phyloP scores from a whole-genome alignment of 441 rosid genomes.

The Sinapis alba region DNA sequence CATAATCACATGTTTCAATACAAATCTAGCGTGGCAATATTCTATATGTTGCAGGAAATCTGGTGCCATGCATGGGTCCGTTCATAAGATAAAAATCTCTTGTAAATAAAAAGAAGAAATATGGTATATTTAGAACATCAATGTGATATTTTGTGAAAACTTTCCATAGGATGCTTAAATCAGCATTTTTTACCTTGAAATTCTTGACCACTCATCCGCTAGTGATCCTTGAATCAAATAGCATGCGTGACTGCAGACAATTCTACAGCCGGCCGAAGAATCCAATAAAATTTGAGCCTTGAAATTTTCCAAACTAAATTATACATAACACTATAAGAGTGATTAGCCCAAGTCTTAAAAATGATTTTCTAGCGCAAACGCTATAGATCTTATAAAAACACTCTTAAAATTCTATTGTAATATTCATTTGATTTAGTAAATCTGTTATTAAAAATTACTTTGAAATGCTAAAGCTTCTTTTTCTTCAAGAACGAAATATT shows the following conservation, averaged over 20 bases:
- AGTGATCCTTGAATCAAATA: background rate
- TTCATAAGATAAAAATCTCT: background rate
- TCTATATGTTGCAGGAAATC: background rate
- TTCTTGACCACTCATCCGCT: background rate
- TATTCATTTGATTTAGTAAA: background rate
- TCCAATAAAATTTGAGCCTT: background rate
- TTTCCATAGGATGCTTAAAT: background rate
- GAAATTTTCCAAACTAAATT: background rate
- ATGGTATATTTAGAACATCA: background rate
- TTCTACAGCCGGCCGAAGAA: background rate
- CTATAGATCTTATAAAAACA: background rate
- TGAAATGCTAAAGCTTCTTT: background rate
- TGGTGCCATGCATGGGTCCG: background rate
- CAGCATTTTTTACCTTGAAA: background rate
- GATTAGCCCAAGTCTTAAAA: background rate
- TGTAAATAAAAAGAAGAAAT: background rate
- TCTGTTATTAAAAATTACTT: background rate
- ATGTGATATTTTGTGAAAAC: background rate
- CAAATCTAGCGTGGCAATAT: background rate
- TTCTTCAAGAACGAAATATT: background rate
- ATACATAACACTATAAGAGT: background rate
- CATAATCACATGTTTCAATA: background rate
- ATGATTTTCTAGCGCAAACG: background rate
- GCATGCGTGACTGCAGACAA: background rate
- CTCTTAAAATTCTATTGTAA: background rate